Base-by-base conservation (phyloP, 2,329 filamentous ascomycete genomes). In the Coniochaeta hoffmannii region DNA sequence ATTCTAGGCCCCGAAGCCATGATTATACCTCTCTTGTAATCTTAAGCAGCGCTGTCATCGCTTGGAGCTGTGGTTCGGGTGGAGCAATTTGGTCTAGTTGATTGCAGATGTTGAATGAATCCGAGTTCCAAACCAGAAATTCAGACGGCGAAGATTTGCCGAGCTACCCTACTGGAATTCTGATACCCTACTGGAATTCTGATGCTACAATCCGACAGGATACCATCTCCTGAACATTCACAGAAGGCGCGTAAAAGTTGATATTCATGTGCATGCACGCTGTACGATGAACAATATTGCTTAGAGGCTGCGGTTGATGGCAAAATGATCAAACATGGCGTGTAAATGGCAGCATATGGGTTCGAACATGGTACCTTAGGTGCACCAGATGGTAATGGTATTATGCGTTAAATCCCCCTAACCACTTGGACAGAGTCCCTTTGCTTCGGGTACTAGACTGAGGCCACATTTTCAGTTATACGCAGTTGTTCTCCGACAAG, bases 1-100 rank as follows among this genome's bases (percentile, higher is more conserved):
- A 86, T 67, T 63, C 79, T 73, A 50, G 70, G 66, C 12, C 62
- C 63, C 17, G 65, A 57, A 52, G 71, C 54, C 76, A 79, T 81
- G 46, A 54, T 58, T 34, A 8, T 7, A 12, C 12, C 12, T 32
- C 30, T 12, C 12, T 32, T 32, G 30, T 12, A 12, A 32, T 32
- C 7, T 32, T 32, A 7, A 12, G 12, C 30, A 32, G 30, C 30
- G 30, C 30, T 8, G 30, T 12, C 7, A 8, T 32, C 30, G 12
- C 12, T 32, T 15, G 10, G 17, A 12, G 5, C n/a, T 19, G 3
- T 3, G 2, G 19, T 41, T 12, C n/a, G 10, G n/a, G 36, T 41
- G 36, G 36, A 22, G 36, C 17, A 32, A 22, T 4, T 7, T 19
- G 17, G 30, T 26, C 24, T 41, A 15, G 24, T 28, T 36, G 22